phyloP scores from a whole-genome alignment of 208 protist genomes.

The Kentomonas sorsogonicus region DNA sequence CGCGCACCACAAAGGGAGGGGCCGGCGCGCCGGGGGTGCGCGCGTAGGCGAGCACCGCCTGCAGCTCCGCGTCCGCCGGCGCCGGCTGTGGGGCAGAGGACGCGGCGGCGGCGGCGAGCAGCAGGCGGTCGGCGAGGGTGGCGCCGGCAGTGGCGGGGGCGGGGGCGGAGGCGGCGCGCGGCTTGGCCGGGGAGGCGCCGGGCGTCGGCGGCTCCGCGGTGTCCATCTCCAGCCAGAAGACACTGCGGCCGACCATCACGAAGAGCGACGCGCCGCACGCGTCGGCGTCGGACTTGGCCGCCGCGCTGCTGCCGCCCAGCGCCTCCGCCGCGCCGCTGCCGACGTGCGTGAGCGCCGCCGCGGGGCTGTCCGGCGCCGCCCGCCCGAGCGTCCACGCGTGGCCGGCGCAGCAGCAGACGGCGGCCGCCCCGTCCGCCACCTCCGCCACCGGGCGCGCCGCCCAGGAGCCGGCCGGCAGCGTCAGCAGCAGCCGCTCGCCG shows the following conservation, averaged over 20 bases:
- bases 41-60: slow-evolving; percentile 15
- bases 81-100: background rate
- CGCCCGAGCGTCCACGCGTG: slow-evolving; percentile 35
- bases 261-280: slow-evolving; percentile 13
- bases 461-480: background rate
- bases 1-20: slow-evolving; percentile 16
- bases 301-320: slow-evolving; percentile 21
- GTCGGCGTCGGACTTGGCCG: slow-evolving; percentile 17
- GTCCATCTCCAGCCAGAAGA: slow-evolving; percentile 13
- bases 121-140: too few relatives aligned
- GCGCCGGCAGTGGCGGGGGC: too few relatives aligned
- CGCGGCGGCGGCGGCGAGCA: too few relatives aligned
- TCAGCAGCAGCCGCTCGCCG: slow-evolving; percentile 28
- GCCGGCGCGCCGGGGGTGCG: background rate
- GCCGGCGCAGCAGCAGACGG: slow-evolving; percentile 20
- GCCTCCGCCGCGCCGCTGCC: slow-evolving; percentile 4
- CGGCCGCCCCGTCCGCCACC: slow-evolving; percentile 11
- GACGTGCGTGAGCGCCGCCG: slow-evolving; percentile 25
- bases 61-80: slow-evolving; percentile 6
- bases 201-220: background rate
- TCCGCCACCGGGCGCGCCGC: background rate
- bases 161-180: background rate
- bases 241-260: slow-evolving; percentile 26
- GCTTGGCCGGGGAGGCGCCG: background rate
- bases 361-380: slow-evolving; percentile 16